Base-by-base conservation (phyloP, 768 basidiomycete species). In the Phaffia tasmanica region DNA sequence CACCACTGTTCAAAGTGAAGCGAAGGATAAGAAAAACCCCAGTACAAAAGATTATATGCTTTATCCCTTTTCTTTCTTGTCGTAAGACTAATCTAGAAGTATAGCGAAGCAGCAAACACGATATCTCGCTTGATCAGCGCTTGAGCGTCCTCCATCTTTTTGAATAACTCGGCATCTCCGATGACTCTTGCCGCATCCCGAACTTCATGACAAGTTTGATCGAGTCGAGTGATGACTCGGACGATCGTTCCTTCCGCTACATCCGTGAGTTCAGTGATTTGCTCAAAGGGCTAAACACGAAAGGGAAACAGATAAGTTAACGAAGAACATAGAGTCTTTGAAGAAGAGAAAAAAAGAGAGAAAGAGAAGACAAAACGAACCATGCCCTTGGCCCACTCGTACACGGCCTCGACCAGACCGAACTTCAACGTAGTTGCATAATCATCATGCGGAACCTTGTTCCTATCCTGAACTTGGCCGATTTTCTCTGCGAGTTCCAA, bases 351-450 rank as follows among this genome's bases (percentile, higher is more conserved):
- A 16, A 2, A 46, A 25, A 19, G 19, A 46, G 14, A 55, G 50
- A 16, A 23, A n/a, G 42, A 63, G 1, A 63, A n/a, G 19, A 21
- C 6, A 42, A 23, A 54, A 73, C 84, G 71, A 72, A 94, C 94
- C 93, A 94, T 97, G 63, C 95, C 95, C 75, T 87, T 90, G 0
- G 95, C 93, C 95, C 95, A 99, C 76, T 98, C 95, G 74, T 98
- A 97, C 8, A 97, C 95, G 1, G 94, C 95, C 74, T 99, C 94
- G 11, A 89, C 84, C 27, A 99, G 79, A 8, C 95, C 95, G 69
- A 87, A 87, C 75, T 95, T 97, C 71, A 93, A 83, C 66, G 80
- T 83, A 57, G 83, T 82, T 62, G 85, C 84, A 74, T 87, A 89
- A 66, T 85, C 88, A 71, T 87, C 88, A 32, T 82, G 83, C 59